phyloP scores from a whole-genome alignment of 768 basidiomycete species.

The Solioccasus polychromus region DNA sequence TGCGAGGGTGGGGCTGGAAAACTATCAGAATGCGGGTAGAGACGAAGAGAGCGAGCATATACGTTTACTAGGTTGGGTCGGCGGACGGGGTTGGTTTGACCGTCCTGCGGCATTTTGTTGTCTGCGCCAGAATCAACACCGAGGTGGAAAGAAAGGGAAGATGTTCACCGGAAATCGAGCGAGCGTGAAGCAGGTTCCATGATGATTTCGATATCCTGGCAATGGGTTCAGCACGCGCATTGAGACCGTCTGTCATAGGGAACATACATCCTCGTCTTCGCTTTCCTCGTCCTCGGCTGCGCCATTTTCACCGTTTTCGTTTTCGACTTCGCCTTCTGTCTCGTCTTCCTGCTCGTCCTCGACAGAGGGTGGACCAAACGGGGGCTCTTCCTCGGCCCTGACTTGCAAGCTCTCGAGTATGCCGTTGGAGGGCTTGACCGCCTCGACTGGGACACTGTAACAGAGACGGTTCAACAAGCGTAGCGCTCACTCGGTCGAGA shows the following conservation, averaged over 20 bases:
- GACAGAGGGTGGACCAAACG: conserved; percentile 22
- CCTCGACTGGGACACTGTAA: conserved; percentile 41
- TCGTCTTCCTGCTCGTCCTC: conserved; percentile 28
- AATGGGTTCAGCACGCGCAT: conserved; percentile 1
- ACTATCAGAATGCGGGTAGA: conserved; percentile 6
- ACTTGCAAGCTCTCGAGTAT: conserved; percentile 50
- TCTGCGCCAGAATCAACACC: conserved; percentile 20
- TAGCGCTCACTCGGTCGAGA: conserved; percentile 24
- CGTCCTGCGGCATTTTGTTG: conserved; percentile 35
- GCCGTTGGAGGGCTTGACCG: conserved; percentile 44
- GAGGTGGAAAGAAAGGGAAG: background rate
- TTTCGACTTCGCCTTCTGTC: too few species aligned
- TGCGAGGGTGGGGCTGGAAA: conserved; percentile 44
- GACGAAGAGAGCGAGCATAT: conserved; percentile 6
- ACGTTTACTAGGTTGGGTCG: conserved; percentile 33
- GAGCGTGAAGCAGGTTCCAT: conserved; percentile 76
- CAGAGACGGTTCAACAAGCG: conserved; percentile 18
- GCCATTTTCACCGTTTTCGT: conserved; percentile 37
- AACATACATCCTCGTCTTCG: conserved; percentile 48
- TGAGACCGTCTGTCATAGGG: conserved; percentile 1
- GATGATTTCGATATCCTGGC: conserved; percentile 85
- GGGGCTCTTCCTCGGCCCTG: conserved; percentile 38
- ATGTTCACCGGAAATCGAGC: conserved; percentile 66
- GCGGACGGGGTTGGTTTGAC: conserved; percentile 27
- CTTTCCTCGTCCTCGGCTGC: conserved; percentile 42